These are phyloP conservation scores for Yarrowia galli DNA, from an alignment of 1,139 yeast genomes.

Conservation along the genomic window DNA sequence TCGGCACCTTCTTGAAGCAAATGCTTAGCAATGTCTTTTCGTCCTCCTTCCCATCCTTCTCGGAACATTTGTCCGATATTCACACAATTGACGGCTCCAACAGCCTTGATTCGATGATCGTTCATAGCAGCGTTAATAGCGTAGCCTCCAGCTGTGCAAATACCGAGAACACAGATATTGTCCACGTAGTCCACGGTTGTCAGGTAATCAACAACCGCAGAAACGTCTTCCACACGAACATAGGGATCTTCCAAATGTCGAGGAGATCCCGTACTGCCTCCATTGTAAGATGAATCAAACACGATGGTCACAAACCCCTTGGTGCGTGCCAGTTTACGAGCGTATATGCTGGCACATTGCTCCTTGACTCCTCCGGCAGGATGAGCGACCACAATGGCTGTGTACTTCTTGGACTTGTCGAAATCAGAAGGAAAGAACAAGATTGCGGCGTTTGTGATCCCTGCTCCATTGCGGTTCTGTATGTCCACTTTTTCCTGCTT, in stretches of 20 bases:
- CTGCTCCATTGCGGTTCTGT: conserved; percentile 1
- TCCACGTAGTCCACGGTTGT: conserved; percentile 39
- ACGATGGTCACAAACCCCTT: conserved; percentile 42
- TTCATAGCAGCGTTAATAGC: conserved; percentile 40
- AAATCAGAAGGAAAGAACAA: neutral
- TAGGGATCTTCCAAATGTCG: conserved; percentile 41
- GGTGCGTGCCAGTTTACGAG: conserved; percentile 39
- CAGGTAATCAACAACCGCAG: conserved; percentile 40
- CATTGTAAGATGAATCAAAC: conserved; percentile 43
- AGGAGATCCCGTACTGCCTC: conserved; percentile 42
- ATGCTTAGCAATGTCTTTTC: neutral
- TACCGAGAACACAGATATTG: conserved; percentile 40
- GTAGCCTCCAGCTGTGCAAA: conserved; percentile 43
- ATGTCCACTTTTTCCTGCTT: neutral
- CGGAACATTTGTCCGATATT: conserved; percentile 24
- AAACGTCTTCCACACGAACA: conserved; percentile 41
- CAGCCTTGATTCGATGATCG: conserved; percentile 41
- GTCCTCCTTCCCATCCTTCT: conserved; percentile 17
- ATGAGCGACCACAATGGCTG: conserved; percentile 40
- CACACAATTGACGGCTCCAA: conserved; percentile 3
- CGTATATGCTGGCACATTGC: conserved; percentile 42
- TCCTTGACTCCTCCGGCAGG: conserved; percentile 41
- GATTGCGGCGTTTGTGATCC: neutral
- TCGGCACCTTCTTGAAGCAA: conserved; percentile 11
- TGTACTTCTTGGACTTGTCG: conserved; percentile 13